Conservation (phyloP, 2,329 filamentous ascomycete species). For the Lachnellula occidentalis region DNA sequence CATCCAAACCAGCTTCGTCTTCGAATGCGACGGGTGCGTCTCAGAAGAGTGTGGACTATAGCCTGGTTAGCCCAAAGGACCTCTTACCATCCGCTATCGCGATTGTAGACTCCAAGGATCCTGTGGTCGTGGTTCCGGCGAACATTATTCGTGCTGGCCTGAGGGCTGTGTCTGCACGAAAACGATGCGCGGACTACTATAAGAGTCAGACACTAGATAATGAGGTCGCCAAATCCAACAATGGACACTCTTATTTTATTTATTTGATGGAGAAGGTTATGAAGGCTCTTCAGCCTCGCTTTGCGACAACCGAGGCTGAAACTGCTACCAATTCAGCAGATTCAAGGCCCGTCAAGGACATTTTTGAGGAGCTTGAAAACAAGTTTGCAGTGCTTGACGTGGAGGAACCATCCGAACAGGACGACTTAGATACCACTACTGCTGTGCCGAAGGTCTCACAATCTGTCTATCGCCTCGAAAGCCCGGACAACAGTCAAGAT, state of each 20-base stretch:
- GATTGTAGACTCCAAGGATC: constrained; percentile 1
- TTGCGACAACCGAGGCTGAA: neutral
- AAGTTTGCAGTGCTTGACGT: constrained; percentile 11
- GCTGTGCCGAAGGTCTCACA: neutral
- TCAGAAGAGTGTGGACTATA: neutral
- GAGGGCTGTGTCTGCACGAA: constrained; percentile 10
- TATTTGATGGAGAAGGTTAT: constrained; percentile 12
- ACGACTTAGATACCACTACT: neutral
- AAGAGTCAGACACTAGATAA: neutral
- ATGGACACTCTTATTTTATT: constrained; percentile 8
- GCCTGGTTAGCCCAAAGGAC: neutral
- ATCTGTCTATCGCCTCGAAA: neutral
- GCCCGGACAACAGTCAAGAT: neutral
- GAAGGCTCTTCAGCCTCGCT: constrained; percentile 10
- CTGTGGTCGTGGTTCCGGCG: constrained; percentile 1
- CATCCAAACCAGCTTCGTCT: neutral
- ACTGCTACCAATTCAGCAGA: neutral
- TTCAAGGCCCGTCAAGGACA: neutral
- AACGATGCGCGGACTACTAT: constrained; percentile 6
- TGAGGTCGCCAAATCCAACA: constrained; percentile 1
- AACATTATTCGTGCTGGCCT: constrained; percentile 12
- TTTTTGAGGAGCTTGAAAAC: constrained; percentile 6
- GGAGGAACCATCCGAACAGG: constrained; percentile 3
- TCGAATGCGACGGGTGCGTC: neutral
- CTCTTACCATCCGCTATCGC: constrained; percentile 4